Evolutionary conservation across 352 stramenopile species (phyloP).

Genomic region (Globisporangium paroecandrum): DNA sequence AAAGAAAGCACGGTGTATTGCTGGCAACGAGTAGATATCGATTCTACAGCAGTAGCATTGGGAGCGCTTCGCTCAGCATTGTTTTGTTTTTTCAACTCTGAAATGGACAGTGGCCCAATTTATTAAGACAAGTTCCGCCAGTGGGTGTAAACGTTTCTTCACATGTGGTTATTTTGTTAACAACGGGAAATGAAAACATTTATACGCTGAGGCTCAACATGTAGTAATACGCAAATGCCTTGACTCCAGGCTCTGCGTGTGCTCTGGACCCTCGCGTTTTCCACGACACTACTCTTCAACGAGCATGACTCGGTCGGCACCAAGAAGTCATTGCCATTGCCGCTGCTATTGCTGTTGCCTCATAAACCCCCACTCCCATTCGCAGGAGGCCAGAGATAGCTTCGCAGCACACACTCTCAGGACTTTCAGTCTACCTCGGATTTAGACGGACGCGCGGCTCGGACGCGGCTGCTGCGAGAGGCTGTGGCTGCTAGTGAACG

Average conservation of each 20-base stretch:
- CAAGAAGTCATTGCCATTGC: not conserved
- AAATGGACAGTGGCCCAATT: no score
- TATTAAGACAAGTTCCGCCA: no score
- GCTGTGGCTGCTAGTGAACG: not conserved
- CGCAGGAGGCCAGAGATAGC: not conserved
- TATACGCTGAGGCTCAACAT: not conserved
- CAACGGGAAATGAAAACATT: not conserved
- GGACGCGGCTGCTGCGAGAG: slow-evolving; percentile 5
- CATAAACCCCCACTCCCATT: not conserved
- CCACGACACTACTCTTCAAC: not conserved
- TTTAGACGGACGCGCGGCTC: slow-evolving; percentile 9
- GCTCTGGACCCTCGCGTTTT: not conserved
- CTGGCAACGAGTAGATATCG: no score
- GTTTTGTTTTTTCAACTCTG: no score
- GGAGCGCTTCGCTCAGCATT: no score
- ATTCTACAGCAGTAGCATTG: no score
- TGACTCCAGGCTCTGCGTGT: not conserved
- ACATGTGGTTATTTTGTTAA: not conserved
- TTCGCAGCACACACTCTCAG: not conserved
- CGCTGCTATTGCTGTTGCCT: not conserved
- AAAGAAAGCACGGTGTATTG: no score
- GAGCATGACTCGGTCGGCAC: not conserved
- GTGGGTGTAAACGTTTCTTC: no score
- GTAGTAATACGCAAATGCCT: not conserved
- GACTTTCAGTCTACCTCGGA: not conserved